Conservation (phyloP, 768 basidiomycete species). For the Postia placenta region DNA sequence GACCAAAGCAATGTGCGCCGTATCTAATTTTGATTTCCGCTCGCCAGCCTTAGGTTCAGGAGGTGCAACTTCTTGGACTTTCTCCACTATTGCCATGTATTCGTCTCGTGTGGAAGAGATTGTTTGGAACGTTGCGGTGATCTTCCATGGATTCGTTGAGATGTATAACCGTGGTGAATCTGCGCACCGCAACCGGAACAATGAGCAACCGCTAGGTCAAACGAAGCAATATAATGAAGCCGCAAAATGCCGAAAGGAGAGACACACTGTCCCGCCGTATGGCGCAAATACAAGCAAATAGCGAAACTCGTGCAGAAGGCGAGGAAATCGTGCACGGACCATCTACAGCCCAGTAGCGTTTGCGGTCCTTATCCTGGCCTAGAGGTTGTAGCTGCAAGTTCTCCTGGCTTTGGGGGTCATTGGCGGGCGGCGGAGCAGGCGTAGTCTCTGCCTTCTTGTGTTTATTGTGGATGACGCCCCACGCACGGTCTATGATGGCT, state of each 20-base stretch:
- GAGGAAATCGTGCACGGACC: slow-evolving; percentile 60
- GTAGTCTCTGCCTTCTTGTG: slow-evolving; percentile 74
- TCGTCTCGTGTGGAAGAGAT: slow-evolving; percentile 69
- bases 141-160: slow-evolving; percentile 90
- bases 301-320: slow-evolving; percentile 13
- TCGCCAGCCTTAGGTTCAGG: slow-evolving; percentile 37
- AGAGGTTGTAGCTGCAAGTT: slow-evolving; percentile 61
- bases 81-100: slow-evolving; percentile 58
- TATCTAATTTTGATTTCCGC: slow-evolving; percentile 52
- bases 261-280: slow-evolving; percentile 27
- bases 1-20: slow-evolving; percentile 56
- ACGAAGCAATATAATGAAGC: slow-evolving; percentile 24
- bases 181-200: slow-evolving; percentile 31
- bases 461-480: slow-evolving; percentile 80
- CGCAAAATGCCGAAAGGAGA: slow-evolving; percentile 39
- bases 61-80: slow-evolving; percentile 48
- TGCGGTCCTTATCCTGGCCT: slow-evolving; percentile 70
- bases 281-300: slow-evolving; percentile 75
- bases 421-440: slow-evolving; percentile 42
- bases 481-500: slow-evolving; percentile 71
- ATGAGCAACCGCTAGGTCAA: slow-evolving; percentile 6
- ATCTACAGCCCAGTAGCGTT: slow-evolving; percentile 84
- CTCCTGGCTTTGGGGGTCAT: slow-evolving; percentile 62
- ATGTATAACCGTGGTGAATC: slow-evolving; percentile 82
- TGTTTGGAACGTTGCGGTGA: slow-evolving; percentile 68